A percentile compares a stretch with the other conserved stretches of the same genome.
These are phyloP conservation scores for Eimeria nieschulzi DNA, from an alignment of 169 alveolate genomes.

Conservation along the genomic window DNA sequence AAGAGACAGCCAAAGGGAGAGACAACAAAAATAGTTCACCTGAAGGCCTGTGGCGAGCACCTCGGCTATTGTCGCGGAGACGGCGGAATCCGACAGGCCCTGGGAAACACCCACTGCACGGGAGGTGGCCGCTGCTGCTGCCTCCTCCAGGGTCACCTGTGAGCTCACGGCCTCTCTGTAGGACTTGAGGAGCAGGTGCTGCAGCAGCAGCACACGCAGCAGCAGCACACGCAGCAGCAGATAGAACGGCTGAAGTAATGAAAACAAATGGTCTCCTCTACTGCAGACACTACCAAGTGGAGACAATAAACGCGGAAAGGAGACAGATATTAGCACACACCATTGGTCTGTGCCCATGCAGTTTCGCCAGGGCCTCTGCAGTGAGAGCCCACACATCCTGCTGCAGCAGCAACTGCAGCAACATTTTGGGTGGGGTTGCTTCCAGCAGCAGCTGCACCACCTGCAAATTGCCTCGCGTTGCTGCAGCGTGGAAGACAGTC, in stretches of 20 bases:
- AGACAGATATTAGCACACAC: background rate
- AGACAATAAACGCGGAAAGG: background rate
- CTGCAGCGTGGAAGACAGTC: constrained; percentile 61
- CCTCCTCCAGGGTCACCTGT: constrained; percentile 15
- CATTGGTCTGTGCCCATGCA: constrained; percentile 41
- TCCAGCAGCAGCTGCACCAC: constrained; percentile 55
- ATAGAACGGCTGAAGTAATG: background rate
- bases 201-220: constrained; percentile 5
- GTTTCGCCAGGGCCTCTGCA: constrained; percentile 63
- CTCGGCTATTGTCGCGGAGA: constrained; percentile 50
- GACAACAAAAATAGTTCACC: background rate
- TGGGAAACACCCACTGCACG: background rate
- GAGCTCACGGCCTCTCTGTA: constrained; percentile 50
- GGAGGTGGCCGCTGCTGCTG: background rate
- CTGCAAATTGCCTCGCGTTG: constrained; percentile 55
- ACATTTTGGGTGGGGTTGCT: constrained; percentile 29
- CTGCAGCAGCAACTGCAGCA: constrained; percentile 17
- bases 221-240: background rate
- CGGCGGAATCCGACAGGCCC: constrained; percentile 28
- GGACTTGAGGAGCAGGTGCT: constrained; percentile 62
- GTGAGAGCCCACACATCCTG: constrained; percentile 74
- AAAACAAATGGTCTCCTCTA: background rate
- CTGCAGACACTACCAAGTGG: background rate
- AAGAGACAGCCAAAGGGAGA: constrained; percentile 1
- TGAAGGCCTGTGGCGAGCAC: constrained; percentile 69